Evolutionary conservation across 2,329 filamentous ascomycete genomes (phyloP), one percentile per base, ranked within the genome.

Genomic region (Diplodia intermedia): DNA sequence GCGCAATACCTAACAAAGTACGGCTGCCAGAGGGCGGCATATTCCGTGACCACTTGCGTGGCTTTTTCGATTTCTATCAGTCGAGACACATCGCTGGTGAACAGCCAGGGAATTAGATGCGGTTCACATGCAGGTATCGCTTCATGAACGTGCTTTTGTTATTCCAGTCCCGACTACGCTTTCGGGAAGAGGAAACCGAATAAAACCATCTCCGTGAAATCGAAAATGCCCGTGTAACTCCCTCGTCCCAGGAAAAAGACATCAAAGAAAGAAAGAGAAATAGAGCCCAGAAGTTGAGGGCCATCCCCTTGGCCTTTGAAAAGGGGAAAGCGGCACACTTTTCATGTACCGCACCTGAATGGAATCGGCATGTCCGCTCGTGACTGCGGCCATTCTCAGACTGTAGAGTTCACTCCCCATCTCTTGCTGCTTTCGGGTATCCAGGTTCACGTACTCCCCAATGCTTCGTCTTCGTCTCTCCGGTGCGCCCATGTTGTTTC

Each of bases 341-440:
- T n/a, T n/a, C 9, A 12, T n/a, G 43, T 4, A 3, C 7, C 43
- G 18, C 8, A 20, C 43, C 18, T 47, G 26, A 55, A 33, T 36
- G 52, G 29, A n/a, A n/a, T 18, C 2, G 14, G 31, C 52, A 31
- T 31, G 29, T 4, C 14, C 14, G 2, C 26, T 33, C 31, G 20
- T 4, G 43, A 47, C 15, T 18, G 29, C 11, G 29, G 14, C 29
- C 52, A 9, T 33, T 11, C 9, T 26, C 15, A 18, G 7, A 20
- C 43, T 20, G 43, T 20, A 31, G 52, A 9, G 12, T 31, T 31
- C 29, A 14, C 26, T 33, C 23, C 26, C 29, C 14, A 11, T 31
- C 29, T 55, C n/a, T 36, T 55, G 29, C 26, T 55, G 26, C 52
- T 31, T 55, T 11, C 20, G 52, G 52, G 52, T 55, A 36, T 55